Percentiles rank a stretch among this genome's conserved stretches.
phyloP scores from a whole-genome alignment of 257 asterid species.

The Fraxinus cuspidata region DNA sequence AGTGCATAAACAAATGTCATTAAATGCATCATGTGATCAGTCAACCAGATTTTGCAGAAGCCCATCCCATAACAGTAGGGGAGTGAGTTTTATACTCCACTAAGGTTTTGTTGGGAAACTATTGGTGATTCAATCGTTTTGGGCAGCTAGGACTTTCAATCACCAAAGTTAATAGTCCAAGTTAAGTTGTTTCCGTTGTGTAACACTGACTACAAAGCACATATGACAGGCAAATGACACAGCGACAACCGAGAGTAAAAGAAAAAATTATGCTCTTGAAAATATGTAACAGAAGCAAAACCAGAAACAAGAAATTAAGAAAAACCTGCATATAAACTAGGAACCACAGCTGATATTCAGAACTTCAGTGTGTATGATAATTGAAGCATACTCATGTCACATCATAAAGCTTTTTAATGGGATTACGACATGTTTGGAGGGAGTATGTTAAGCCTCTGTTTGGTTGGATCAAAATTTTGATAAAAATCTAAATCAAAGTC shows the following conservation, averaged over 20 bases:
- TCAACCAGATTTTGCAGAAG: constrained; percentile 4
- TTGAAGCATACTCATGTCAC: not conserved
- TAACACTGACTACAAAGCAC: constrained; percentile 4
- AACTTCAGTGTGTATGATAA: not conserved
- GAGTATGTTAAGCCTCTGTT: not conserved
- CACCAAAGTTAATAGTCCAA: not conserved
- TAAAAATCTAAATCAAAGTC: no score
- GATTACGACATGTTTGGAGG: not conserved
- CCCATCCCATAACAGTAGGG: constrained; percentile 8
- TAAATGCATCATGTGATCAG: not conserved
- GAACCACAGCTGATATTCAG: constrained; percentile 7
- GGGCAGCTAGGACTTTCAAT: constrained; percentile 7
- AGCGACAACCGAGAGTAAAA: not conserved
- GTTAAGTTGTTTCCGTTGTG: constrained; percentile 1
- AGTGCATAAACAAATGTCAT: constrained; percentile 7
- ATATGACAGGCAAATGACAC: constrained; percentile 1
- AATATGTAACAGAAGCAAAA: not conserved
- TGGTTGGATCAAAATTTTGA: not conserved
- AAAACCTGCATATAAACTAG: not conserved
- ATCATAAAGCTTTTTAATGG: not conserved
- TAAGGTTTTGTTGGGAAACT: constrained; percentile 5
- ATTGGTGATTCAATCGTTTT: not conserved
- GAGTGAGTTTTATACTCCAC: not conserved
- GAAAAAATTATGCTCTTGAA: not conserved
- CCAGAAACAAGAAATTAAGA: not conserved